Conservation (phyloP, 768 basidiomycete species). For the Cantharellus anzutake region DNA sequence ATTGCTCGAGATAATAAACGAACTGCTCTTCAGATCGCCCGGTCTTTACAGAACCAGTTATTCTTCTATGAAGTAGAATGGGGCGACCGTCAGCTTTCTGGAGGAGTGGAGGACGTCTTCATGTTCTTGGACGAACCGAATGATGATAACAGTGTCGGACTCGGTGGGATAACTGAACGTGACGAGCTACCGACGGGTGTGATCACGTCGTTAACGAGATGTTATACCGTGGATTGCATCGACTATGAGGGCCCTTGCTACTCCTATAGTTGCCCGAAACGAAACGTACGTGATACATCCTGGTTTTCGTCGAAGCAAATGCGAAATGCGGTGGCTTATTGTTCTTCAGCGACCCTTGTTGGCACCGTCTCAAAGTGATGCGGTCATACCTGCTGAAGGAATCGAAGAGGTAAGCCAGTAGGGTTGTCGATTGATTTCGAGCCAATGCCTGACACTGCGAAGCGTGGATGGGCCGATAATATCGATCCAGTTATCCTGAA, state of each 20-base stretch:
- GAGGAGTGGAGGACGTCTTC: slow-evolving; percentile 85
- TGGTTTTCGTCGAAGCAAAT: not conserved
- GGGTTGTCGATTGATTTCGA: not conserved
- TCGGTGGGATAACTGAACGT: slow-evolving; percentile 20
- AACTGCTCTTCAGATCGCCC: slow-evolving; percentile 71
- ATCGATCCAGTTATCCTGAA: slow-evolving; percentile 30
- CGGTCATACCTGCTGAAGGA: not conserved
- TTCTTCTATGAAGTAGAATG: slow-evolving; percentile 97
- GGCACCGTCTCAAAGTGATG: not conserved
- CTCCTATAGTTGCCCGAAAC: slow-evolving; percentile 41
- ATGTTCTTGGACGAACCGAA: slow-evolving; percentile 49
- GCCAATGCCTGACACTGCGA: not conserved
- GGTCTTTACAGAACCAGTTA: slow-evolving; percentile 76
- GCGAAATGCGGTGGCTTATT: not conserved
- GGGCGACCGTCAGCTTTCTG: slow-evolving; percentile 63
- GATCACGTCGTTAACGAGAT: slow-evolving; percentile 73
- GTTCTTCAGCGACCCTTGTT: not conserved
- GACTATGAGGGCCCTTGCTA: slow-evolving; percentile 61
- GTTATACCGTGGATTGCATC: slow-evolving; percentile 74
- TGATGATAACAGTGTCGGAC: slow-evolving; percentile 26
- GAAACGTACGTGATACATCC: slow-evolving; percentile 1
- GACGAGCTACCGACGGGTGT: slow-evolving; percentile 76
- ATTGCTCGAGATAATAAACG: slow-evolving; percentile 61
- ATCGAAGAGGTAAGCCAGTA: not conserved
- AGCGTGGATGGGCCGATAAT: slow-evolving; percentile 32